phyloP scores from a whole-genome alignment of 2,329 filamentous ascomycete genomes.

The Aspergillus brasiliensis region DNA sequence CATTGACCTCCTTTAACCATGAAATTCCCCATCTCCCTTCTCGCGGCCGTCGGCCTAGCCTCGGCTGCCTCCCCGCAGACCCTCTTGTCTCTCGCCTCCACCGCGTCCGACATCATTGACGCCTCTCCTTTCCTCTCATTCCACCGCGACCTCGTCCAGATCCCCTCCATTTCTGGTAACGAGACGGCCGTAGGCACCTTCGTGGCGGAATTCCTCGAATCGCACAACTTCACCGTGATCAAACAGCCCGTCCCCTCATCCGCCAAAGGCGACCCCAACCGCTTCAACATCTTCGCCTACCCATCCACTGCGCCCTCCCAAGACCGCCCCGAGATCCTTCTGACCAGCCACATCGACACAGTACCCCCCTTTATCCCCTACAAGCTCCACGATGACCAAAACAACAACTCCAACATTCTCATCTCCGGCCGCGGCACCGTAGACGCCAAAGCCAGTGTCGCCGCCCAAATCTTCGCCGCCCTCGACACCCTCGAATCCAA shows the following conservation, averaged over 20 bases:
- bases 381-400: constrained; percentile 39
- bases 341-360: constrained; percentile 79
- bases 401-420: constrained; percentile 31
- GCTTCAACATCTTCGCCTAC: constrained; percentile 78
- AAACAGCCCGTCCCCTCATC: constrained; percentile 49
- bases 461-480: constrained; percentile 45
- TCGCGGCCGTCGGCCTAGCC: constrained; percentile 19
- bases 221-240: constrained; percentile 63
- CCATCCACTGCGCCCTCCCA: constrained; percentile 23
- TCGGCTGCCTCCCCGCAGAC: constrained; percentile 28
- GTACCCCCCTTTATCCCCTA: constrained; percentile 55
- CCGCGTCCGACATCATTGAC: constrained; percentile 38
- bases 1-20: background rate
- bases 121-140: constrained; percentile 64
- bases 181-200: constrained; percentile 70
- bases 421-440: constrained; percentile 50
- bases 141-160: constrained; percentile 73
- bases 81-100: constrained; percentile 7
- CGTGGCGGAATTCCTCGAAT: constrained; percentile 66
- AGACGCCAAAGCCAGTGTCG: constrained; percentile 51
- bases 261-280: constrained; percentile 33
- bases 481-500: constrained; percentile 49
- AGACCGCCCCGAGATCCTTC: constrained; percentile 37
- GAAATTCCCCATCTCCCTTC: constrained; percentile 19
- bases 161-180: constrained; percentile 69